These are phyloP conservation scores for Endocladia muricata DNA, from an alignment of 31 red algal species.

Conservation along the genomic window DNA sequence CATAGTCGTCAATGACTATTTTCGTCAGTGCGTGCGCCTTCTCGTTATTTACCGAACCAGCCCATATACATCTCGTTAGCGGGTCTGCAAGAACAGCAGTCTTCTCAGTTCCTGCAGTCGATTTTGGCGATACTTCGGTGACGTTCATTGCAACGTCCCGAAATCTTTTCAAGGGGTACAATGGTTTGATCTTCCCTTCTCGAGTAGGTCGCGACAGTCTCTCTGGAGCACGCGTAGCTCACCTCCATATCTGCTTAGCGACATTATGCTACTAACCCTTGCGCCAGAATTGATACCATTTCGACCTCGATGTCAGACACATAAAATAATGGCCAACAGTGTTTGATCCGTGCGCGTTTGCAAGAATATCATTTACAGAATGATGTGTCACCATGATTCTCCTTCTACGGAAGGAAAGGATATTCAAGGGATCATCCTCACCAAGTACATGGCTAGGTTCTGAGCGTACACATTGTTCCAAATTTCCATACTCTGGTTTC, in stretches of 20 bases:
- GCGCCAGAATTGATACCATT: not conserved
- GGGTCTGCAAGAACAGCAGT: constrained; percentile 1
- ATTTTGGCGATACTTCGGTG: constrained; percentile 1
- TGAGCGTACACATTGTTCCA: too few species aligned
- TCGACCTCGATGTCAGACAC: not conserved
- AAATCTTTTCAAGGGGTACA: not conserved
- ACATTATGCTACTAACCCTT: not conserved
- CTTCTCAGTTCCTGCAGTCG: constrained; percentile 1
- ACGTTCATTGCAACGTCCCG: constrained; percentile 17
- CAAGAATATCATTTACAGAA: not conserved
- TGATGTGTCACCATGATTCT: not conserved
- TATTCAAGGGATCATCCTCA: too few species aligned
- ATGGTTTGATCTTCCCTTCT: not conserved
- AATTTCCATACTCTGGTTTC: too few species aligned
- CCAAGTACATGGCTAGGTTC: too few species aligned
- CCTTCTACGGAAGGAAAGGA: too few species aligned
- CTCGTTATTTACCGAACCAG: constrained; percentile 1
- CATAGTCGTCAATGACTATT: not conserved
- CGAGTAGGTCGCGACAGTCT: not conserved
- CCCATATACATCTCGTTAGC: constrained; percentile 1
- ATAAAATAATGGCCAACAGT: not conserved
- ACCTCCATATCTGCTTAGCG: not conserved
- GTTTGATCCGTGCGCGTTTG: not conserved
- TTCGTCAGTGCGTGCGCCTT: not conserved
- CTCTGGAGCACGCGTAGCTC: not conserved